phyloP scores from a whole-genome alignment of 306 rosid species.

The Fragaria vesca region DNA sequence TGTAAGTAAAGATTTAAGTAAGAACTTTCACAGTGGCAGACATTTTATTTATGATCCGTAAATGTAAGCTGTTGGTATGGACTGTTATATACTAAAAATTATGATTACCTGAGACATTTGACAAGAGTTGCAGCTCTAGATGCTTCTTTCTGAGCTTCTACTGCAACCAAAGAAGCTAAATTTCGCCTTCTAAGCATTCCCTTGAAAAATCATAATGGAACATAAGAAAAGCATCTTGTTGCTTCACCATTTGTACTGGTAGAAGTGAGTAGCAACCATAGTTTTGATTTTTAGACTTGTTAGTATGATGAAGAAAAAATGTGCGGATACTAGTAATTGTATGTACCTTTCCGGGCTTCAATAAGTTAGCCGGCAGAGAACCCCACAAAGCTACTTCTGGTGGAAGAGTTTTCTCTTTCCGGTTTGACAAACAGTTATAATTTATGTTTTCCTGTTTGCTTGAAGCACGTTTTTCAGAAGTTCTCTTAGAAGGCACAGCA shows the following conservation, averaged over 20 bases:
- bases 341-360: conserved; percentile 77
- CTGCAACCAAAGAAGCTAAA: conserved; percentile 69
- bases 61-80: background rate
- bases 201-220: conserved; percentile 43
- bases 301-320: background rate
- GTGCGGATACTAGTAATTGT: conserved; percentile 13
- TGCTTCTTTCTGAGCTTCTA: conserved; percentile 91
- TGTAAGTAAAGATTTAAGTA: conserved; percentile 29
- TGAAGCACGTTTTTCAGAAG: conserved; percentile 39
- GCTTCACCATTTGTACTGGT: background rate
- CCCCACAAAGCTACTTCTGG: conserved; percentile 59
- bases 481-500: conserved; percentile 33
- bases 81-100: background rate
- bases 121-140: conserved; percentile 60
- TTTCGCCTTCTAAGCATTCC: conserved; percentile 79
- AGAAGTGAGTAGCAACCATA: background rate
- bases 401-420: conserved; percentile 38
- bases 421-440: conserved; percentile 40
- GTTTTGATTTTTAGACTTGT: background rate
- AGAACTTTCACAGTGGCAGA: background rate
- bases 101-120: conserved; percentile 68
- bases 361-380: conserved; percentile 63
- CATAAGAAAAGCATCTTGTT: background rate
- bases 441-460: conserved; percentile 60
- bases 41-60: background rate